phyloP scores from a whole-genome alignment of 2,329 filamentous ascomycete genomes.

The Hypoxylon sp. region DNA sequence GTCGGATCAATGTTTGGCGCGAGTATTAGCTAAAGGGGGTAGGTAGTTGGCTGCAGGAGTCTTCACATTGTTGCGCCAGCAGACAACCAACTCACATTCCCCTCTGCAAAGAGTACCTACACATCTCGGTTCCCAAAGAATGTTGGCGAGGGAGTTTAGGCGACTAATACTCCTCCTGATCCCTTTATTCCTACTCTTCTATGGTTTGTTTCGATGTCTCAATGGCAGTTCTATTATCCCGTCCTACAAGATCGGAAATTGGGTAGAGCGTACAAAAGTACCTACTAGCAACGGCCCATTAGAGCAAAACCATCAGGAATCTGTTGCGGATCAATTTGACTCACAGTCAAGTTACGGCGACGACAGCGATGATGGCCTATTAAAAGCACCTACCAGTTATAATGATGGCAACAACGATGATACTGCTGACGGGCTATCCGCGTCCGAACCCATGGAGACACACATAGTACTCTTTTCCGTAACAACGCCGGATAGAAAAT shows the following conservation, averaged over 20 bases:
- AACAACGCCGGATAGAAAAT: constrained; percentile 62
- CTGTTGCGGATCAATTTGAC: neutral
- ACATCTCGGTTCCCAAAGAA: constrained; percentile 4
- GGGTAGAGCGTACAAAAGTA: constrained; percentile 2
- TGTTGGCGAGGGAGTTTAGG: constrained; percentile 25
- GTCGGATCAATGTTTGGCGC: neutral
- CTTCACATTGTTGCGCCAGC: neutral
- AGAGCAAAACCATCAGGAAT: neutral
- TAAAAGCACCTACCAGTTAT: neutral
- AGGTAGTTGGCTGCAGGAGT: neutral
- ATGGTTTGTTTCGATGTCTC: constrained; percentile 6
- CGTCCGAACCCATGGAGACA: constrained; percentile 33
- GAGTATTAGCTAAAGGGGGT: neutral
- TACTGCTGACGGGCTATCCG: neutral
- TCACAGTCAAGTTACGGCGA: neutral
- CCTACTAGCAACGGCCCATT: neutral
- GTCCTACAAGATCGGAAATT: neutral
- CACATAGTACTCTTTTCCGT: constrained; percentile 63
- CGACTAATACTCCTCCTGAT: constrained; percentile 16
- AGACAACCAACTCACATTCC: neutral
- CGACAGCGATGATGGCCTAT: neutral
- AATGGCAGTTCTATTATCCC: neutral
- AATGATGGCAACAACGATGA: neutral
- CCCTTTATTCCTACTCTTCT: constrained; percentile 16
- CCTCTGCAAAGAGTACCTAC: neutral